These are phyloP conservation scores for Stevia rebaudiana DNA, from an alignment of 140 eudicot genomes.

Conservation along the genomic window DNA sequence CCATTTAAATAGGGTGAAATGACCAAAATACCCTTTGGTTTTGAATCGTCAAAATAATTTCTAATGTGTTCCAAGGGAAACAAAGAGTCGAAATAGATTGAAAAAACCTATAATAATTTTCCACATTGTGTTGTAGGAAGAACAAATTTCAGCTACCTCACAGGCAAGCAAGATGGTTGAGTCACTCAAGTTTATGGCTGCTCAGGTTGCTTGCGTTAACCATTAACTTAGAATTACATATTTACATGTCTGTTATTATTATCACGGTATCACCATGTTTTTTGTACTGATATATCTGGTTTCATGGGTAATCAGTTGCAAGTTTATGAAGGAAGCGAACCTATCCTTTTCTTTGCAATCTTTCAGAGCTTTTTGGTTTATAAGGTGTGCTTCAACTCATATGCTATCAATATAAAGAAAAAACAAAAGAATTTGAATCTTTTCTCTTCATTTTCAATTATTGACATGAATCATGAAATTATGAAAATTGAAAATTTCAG, in stretches of 20 bases:
- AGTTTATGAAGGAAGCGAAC: slow-evolving; percentile 79
- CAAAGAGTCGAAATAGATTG: not conserved
- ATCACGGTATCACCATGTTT: not conserved
- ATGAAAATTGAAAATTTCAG: slow-evolving; percentile 35
- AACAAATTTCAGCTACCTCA: slow-evolving; percentile 58
- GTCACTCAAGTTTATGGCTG: slow-evolving; percentile 68
- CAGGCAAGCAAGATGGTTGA: slow-evolving; percentile 90
- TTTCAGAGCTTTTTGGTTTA: slow-evolving; percentile 88
- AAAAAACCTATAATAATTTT: slow-evolving; percentile 10
- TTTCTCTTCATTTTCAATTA: not conserved
- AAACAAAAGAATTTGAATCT: not conserved
- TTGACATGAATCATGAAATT: slow-evolving; percentile 8
- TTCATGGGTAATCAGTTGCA: slow-evolving; percentile 57
- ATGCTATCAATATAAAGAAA: slow-evolving; percentile 14
- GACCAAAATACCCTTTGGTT: no score
- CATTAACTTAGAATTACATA: not conserved
- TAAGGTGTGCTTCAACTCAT: slow-evolving; percentile 51
- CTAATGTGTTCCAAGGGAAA: not conserved
- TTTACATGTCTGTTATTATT: slow-evolving; percentile 18
- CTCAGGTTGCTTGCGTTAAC: slow-evolving; percentile 58
- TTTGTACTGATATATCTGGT: slow-evolving; percentile 26
- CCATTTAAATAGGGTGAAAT: no score
- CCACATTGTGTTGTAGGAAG: slow-evolving; percentile 51
- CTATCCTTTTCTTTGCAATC: slow-evolving; percentile 81
- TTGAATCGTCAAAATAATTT: not conserved